These are phyloP conservation scores for Mycosphaerella sp. DNA, from an alignment of 2,329 filamentous ascomycete species.

Conservation along the genomic window DNA sequence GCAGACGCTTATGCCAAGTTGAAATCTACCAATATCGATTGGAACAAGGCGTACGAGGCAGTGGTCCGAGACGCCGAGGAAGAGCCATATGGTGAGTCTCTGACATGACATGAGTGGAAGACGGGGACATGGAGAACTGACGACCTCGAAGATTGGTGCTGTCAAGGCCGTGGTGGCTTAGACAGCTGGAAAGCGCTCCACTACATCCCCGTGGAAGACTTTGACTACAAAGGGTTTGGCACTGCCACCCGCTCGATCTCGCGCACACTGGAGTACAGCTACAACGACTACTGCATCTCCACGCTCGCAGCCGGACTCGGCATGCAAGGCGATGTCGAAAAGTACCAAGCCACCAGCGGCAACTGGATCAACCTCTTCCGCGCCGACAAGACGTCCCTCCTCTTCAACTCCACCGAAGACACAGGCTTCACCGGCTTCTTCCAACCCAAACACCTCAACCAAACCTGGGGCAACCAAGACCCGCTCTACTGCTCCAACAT, in stretches of 20 bases:
- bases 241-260: conserved; percentile 49
- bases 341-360: conserved; percentile 49
- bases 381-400: conserved; percentile 51
- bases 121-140: background rate
- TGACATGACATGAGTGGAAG: too few species aligned
- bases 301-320: conserved; percentile 41
- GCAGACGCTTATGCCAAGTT: conserved; percentile 68
- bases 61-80: conserved; percentile 62
- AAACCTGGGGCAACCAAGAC: conserved; percentile 52
- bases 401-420: conserved; percentile 36
- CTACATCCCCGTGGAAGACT: conserved; percentile 51
- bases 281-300: conserved; percentile 41
- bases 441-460: conserved; percentile 50
- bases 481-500: conserved; percentile 40
- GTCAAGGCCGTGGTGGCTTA: conserved; percentile 62
- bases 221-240: conserved; percentile 43
- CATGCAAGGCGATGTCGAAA: conserved; percentile 34
- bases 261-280: conserved; percentile 47
- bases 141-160: conserved; percentile 44
- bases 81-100: conserved; percentile 27
- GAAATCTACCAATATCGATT: conserved; percentile 56
- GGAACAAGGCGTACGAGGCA: conserved; percentile 56
- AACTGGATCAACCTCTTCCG: conserved; percentile 66
- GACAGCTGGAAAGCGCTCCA: conserved; percentile 61
- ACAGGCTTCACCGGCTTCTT: conserved; percentile 61